Evolutionary conservation across 2,329 filamentous ascomycete genomes (phyloP).

Genomic region (Aspergillus japonicus): DNA sequence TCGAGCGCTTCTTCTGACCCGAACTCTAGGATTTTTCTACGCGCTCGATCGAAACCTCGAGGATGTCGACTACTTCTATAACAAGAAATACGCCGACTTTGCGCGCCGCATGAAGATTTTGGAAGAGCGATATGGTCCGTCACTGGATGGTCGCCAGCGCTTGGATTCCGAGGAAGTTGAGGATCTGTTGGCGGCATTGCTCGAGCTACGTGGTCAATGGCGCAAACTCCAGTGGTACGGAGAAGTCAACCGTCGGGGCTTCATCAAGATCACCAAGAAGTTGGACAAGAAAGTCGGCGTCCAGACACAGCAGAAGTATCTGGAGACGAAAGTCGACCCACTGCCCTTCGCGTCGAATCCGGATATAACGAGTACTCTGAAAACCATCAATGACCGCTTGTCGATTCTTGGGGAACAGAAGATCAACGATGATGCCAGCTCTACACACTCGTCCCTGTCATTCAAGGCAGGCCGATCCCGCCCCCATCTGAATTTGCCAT

Average conservation of each 20-base stretch:
- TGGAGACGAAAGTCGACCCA: slow-evolving; percentile 86
- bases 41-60: slow-evolving; percentile 95
- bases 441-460: slow-evolving; percentile 67
- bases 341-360: slow-evolving; percentile 80
- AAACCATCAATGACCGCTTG: slow-evolving; percentile 85
- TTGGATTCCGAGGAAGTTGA: slow-evolving; percentile 87
- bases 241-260: slow-evolving; percentile 91
- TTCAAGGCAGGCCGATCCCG: slow-evolving; percentile 75
- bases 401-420: slow-evolving; percentile 77
- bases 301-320: slow-evolving; percentile 77
- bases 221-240: slow-evolving; percentile 97
- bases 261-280: slow-evolving; percentile 99
- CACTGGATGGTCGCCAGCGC: slow-evolving; percentile 65
- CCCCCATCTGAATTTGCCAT: slow-evolving; percentile 71
- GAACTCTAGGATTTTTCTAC: slow-evolving; percentile 82
- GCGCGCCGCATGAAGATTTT: slow-evolving; percentile 80
- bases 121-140: slow-evolving; percentile 80
- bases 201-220: slow-evolving; percentile 83
- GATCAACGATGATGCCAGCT: slow-evolving; percentile 70
- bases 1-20: slow-evolving; percentile 21
- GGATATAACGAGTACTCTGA: slow-evolving; percentile 58
- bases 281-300: slow-evolving; percentile 88
- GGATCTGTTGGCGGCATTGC: slow-evolving; percentile 83
- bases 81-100: slow-evolving; percentile 86
- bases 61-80: slow-evolving; percentile 95